A percentile compares a stretch with the other conserved stretches of the same genome.
These are phyloP conservation scores for Cadophora sp. DNA, from an alignment of 2,329 filamentous ascomycete genomes.

Conservation along the genomic window DNA sequence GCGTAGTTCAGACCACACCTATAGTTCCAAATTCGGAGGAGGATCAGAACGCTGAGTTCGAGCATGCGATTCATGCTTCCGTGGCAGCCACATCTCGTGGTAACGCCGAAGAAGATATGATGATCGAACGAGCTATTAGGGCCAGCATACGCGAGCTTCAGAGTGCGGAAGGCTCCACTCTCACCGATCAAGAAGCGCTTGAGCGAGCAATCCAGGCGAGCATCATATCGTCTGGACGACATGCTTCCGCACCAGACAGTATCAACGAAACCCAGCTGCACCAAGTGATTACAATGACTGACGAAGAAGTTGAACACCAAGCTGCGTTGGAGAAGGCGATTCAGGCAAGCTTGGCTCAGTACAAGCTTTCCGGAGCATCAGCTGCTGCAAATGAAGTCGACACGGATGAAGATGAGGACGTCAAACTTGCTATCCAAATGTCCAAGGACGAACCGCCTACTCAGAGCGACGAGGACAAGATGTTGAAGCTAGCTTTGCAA, in stretches of 20 bases:
- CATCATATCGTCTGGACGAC: slow-evolving; percentile 51
- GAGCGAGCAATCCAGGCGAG: slow-evolving; percentile 58
- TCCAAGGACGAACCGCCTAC: slow-evolving; percentile 45
- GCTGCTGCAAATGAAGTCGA: slow-evolving; percentile 22
- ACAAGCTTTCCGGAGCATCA: slow-evolving; percentile 17
- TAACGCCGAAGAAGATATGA: slow-evolving; percentile 71
- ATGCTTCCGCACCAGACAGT: slow-evolving; percentile 1
- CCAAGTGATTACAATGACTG: slow-evolving; percentile 20
- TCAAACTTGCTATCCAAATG: slow-evolving; percentile 37
- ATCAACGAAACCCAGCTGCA: neutral
- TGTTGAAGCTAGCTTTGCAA: slow-evolving; percentile 27
- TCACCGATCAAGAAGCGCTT: slow-evolving; percentile 50
- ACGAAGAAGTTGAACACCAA: slow-evolving; percentile 62
- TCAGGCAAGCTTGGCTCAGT: slow-evolving; percentile 53
- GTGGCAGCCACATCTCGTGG: slow-evolving; percentile 75
- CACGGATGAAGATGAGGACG: slow-evolving; percentile 38
- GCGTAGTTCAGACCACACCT: slow-evolving; percentile 30
- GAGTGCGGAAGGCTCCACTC: slow-evolving; percentile 39
- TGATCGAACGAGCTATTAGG: slow-evolving; percentile 76
- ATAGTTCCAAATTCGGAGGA: slow-evolving; percentile 25
- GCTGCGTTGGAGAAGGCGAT: slow-evolving; percentile 62
- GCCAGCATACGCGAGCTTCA: slow-evolving; percentile 70
- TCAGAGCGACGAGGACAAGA: slow-evolving; percentile 24
- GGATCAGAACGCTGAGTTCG: slow-evolving; percentile 66
- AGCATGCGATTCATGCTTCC: slow-evolving; percentile 73